Evolutionary conservation across 1,139 yeast genomes (phyloP).

Genomic region (Taiozyma onychis): DNA sequence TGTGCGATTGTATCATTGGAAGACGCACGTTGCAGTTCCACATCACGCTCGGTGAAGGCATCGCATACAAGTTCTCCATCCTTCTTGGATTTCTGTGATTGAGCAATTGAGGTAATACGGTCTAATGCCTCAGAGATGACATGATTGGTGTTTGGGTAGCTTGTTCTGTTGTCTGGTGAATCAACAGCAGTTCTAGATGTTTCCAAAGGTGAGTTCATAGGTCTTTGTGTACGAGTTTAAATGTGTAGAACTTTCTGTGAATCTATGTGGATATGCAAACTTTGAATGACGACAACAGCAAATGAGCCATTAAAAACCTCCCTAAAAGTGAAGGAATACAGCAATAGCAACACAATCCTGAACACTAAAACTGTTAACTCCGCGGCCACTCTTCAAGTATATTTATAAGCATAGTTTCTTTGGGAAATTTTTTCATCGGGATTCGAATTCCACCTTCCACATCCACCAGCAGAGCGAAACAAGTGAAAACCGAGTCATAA

Average conservation of each 20-base stretch:
- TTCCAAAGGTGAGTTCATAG: constrained; percentile 1
- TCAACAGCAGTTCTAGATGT: background rate
- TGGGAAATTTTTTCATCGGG: background rate
- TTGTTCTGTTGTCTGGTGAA: background rate
- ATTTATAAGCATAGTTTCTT: background rate
- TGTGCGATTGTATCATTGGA: constrained; percentile 10
- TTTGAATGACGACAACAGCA: background rate
- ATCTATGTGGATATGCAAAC: too few relatives aligned
- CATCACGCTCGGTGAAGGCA: constrained; percentile 5
- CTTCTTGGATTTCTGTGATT: background rate
- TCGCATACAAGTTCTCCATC: background rate
- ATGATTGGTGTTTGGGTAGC: background rate
- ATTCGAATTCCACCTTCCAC: background rate
- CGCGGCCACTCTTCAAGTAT: background rate
- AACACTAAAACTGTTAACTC: background rate
- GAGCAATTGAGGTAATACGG: background rate
- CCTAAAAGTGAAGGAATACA: background rate
- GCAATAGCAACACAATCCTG: background rate
- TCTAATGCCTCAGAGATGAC: background rate
- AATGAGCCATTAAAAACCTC: background rate
- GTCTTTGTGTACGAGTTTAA: background rate
- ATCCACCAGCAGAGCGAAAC: background rate
- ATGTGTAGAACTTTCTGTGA: background rate
- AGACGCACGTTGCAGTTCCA: constrained; percentile 5
- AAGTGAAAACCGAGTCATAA: background rate